A percentile compares a stretch with the other conserved stretches of the same genome.
Evolutionary conservation across 352 stramenopile species (phyloP).

Genomic region (Phytophthora ohioensis): DNA sequence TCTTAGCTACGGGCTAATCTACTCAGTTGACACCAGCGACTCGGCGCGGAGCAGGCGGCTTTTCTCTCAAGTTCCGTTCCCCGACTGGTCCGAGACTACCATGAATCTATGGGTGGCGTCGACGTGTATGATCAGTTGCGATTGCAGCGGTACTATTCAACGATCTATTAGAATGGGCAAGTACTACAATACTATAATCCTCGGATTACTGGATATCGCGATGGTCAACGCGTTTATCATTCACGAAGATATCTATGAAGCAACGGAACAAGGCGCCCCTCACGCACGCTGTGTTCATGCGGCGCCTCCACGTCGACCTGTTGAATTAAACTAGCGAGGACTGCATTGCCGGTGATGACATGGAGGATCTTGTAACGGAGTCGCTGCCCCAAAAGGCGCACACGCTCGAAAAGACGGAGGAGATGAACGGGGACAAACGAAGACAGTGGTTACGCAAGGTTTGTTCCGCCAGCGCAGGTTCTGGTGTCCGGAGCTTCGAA

Average conservation of each 20-base stretch:
- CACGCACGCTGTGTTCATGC: neutral
- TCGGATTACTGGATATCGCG: neutral
- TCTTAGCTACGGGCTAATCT: neutral
- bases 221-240: neutral
- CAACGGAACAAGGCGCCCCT: neutral
- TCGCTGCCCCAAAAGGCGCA: neutral
- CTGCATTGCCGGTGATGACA: neutral
- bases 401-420: neutral
- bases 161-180: too few relatives aligned
- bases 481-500: neutral
- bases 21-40: too few relatives aligned
- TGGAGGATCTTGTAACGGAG: neutral
- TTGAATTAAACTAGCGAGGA: neutral
- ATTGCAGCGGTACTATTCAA: too few relatives aligned
- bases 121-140: too few relatives aligned
- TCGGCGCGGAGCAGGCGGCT: too few relatives aligned
- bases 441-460: neutral
- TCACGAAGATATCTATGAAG: neutral
- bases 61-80: too few relatives aligned
- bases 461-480: neutral
- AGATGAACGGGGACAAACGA: neutral
- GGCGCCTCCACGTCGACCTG: neutral
- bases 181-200: too few relatives aligned
- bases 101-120: too few relatives aligned
- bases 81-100: too few relatives aligned